Conservation (phyloP, 805 yeast genomes). For the Sugiyamaella floridensis region DNA sequence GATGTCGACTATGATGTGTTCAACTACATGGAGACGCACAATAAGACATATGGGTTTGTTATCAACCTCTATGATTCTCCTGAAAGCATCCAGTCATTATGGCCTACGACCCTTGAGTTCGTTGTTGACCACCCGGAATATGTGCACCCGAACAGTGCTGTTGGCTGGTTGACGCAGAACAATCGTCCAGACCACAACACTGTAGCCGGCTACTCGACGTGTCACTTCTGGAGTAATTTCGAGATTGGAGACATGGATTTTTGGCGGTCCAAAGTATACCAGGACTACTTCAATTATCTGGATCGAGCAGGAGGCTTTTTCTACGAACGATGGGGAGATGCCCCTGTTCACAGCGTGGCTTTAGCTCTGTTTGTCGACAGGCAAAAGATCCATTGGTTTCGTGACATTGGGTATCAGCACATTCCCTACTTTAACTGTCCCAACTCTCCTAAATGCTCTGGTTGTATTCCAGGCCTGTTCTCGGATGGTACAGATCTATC, state of each 20-base stretch:
- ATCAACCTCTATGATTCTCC: slow-evolving; percentile 65
- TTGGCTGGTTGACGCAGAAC: slow-evolving; percentile 49
- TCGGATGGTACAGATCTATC: slow-evolving; percentile 44
- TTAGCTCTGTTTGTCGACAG: slow-evolving; percentile 63
- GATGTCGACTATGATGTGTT: slow-evolving; percentile 71
- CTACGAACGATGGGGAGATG: slow-evolving; percentile 95
- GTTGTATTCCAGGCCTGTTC: slow-evolving; percentile 51
- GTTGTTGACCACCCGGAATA: slow-evolving; percentile 51
- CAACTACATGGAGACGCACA: slow-evolving; percentile 59
- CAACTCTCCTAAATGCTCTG: slow-evolving; percentile 46
- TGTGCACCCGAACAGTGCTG: slow-evolving; percentile 52
- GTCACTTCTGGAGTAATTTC: slow-evolving; percentile 90
- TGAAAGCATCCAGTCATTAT: slow-evolving; percentile 51
- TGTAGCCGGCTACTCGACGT: slow-evolving; percentile 61
- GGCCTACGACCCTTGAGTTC: slow-evolving; percentile 64
- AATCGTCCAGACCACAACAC: slow-evolving; percentile 43
- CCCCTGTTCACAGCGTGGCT: slow-evolving; percentile 86
- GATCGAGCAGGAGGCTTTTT: slow-evolving; percentile 78
- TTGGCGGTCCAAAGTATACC: slow-evolving; percentile 58
- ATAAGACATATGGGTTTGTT: slow-evolving; percentile 68
- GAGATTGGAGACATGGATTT: slow-evolving; percentile 81
- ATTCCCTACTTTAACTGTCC: slow-evolving; percentile 82
- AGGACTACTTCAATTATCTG: slow-evolving; percentile 57
- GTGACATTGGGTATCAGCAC: slow-evolving; percentile 87
- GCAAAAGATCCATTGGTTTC: slow-evolving; percentile 74